phyloP scores from a whole-genome alignment of 768 basidiomycete species.

The Trametes gibbosa region DNA sequence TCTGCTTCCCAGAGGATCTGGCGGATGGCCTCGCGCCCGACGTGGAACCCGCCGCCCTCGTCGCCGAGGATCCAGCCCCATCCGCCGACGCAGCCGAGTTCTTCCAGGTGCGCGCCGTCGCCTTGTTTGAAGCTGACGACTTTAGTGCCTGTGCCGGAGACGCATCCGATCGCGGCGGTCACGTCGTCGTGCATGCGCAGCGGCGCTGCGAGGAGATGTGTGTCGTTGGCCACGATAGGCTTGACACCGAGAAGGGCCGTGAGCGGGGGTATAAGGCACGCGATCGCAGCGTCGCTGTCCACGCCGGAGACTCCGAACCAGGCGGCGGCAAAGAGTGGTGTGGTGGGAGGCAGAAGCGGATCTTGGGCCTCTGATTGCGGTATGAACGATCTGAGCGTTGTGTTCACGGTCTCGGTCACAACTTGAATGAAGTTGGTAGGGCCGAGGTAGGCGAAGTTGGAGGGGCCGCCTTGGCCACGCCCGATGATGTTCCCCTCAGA shows the following conservation, averaged over 20 bases:
- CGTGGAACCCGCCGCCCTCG: conserved; percentile 79
- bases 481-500: conserved; percentile 57
- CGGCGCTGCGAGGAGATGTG: conserved; percentile 80
- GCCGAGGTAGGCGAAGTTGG: conserved; percentile 82
- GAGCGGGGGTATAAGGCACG: conserved; percentile 51
- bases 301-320: conserved; percentile 87
- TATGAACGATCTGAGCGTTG: conserved; percentile 51
- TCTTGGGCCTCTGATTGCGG: conserved; percentile 35
- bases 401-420: conserved; percentile 48
- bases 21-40: conserved; percentile 74
- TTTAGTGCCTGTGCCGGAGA: conserved; percentile 82
- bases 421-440: conserved; percentile 55
- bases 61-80: conserved; percentile 87
- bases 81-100: conserved; percentile 71
- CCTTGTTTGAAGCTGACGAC: conserved; percentile 54
- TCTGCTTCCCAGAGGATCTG: conserved; percentile 61
- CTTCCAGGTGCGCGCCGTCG: conserved; percentile 42
- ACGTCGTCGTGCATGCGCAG: conserved; percentile 60
- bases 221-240: conserved; percentile 70
- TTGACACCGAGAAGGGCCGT: conserved; percentile 60
- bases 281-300: conserved; percentile 65
- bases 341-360: conserved; percentile 33
- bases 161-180: conserved; percentile 62
- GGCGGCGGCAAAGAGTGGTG: conserved; percentile 55
- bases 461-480: conserved; percentile 70